Percentiles rank a stretch among this genome's conserved stretches.
Conservation (phyloP, 345 rosid genomes). For the Populus nigra region DNA sequence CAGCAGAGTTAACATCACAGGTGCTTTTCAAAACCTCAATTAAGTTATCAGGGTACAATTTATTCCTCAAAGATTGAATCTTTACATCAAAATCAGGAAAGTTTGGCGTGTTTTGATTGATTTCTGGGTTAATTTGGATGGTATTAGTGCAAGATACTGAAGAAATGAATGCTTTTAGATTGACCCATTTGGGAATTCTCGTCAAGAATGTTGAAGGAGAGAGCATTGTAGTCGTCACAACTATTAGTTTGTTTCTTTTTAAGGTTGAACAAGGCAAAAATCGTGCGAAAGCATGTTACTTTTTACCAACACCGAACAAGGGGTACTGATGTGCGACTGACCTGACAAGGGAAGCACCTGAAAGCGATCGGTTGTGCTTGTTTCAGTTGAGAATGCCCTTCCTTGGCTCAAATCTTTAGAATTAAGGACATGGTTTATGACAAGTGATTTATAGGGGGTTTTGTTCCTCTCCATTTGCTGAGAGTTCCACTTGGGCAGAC, state of each 20-base stretch:
- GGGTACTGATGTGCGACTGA: background rate
- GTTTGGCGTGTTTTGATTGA: constrained; percentile 11
- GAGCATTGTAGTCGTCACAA: constrained; percentile 28
- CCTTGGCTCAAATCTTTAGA: background rate
- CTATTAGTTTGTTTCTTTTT: background rate
- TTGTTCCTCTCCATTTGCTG: background rate
- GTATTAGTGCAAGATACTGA: constrained; percentile 32
- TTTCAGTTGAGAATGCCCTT: background rate
- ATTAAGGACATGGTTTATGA: background rate
- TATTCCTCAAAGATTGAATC: constrained; percentile 29
- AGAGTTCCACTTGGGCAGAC: background rate
- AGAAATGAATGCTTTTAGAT: constrained; percentile 28
- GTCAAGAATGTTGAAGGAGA: constrained; percentile 25
- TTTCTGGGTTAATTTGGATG: constrained; percentile 19
- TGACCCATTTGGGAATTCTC: constrained; percentile 30
- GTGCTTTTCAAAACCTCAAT: constrained; percentile 41
- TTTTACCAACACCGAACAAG: background rate
- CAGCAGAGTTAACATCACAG: constrained; percentile 36
- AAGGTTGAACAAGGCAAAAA: background rate
- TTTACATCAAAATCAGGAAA: constrained; percentile 31
- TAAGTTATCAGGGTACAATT: constrained; percentile 39
- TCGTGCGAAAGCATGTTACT: background rate
- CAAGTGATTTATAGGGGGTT: background rate
- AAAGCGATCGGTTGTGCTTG: background rate
- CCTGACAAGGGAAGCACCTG: constrained; percentile 19